These are phyloP conservation scores for Nigrospora oryzae DNA, from an alignment of 2,329 filamentous ascomycete species.

Conservation along the genomic window DNA sequence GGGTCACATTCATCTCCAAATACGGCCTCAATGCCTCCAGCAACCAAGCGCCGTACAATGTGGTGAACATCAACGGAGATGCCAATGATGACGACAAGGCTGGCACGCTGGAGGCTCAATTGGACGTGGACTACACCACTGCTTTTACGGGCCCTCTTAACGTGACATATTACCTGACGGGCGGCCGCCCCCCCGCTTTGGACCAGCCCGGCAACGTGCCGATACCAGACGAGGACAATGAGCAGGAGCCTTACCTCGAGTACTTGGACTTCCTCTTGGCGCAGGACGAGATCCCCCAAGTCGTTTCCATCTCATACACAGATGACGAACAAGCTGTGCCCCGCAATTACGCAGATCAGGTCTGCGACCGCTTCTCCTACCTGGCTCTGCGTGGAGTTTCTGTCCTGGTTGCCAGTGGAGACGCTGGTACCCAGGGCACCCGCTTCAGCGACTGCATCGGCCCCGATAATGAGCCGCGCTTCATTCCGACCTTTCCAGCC, in stretches of 20 bases:
- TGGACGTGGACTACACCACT: neutral
- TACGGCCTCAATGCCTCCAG: neutral
- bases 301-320: constrained; percentile 57
- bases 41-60: neutral
- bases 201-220: neutral
- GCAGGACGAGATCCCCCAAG: constrained; percentile 44
- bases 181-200: neutral
- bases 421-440: constrained; percentile 41
- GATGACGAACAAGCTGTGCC: constrained; percentile 59
- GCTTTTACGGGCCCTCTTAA: neutral
- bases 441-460: constrained; percentile 38
- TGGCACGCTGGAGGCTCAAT: neutral
- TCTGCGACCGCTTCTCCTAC: constrained; percentile 54
- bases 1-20: neutral
- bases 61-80: neutral
- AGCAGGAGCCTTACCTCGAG: constrained; percentile 58
- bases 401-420: constrained; percentile 53
- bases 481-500: constrained; percentile 41
- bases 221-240: constrained; percentile 23
- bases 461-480: constrained; percentile 43
- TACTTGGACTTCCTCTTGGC: constrained; percentile 52
- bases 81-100: neutral
- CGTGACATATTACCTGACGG: neutral
- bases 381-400: constrained; percentile 57
- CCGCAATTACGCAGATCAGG: constrained; percentile 43